A percentile compares a stretch with the other conserved stretches of the same genome.
phyloP scores from a whole-genome alignment of 345 rosid genomes.

The Rhizophora mangle region DNA sequence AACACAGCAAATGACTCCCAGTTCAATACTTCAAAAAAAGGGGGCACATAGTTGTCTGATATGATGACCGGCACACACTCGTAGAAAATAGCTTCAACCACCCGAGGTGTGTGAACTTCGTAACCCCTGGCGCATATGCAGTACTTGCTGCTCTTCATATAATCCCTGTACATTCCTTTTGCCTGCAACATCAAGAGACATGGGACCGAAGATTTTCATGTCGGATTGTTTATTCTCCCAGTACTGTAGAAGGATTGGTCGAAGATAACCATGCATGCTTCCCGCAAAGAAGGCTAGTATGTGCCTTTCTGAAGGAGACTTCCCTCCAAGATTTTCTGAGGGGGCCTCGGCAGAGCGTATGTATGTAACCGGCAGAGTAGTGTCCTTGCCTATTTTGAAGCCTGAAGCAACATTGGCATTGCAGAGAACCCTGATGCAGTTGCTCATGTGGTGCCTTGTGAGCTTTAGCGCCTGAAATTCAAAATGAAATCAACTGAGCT shows the following conservation, averaged over 20 bases:
- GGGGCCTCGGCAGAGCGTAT: slow-evolving; percentile 60
- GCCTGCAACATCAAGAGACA: slow-evolving; percentile 60
- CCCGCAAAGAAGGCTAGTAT: slow-evolving; percentile 90
- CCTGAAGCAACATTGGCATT: slow-evolving; percentile 71
- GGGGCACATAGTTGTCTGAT: slow-evolving; percentile 87
- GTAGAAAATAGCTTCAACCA: slow-evolving; percentile 67
- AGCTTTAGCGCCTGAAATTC: slow-evolving; percentile 56
- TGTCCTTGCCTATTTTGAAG: slow-evolving; percentile 68
- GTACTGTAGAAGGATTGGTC: slow-evolving; percentile 50
- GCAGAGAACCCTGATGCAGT: slow-evolving; percentile 68
- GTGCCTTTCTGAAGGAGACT: slow-evolving; percentile 50
- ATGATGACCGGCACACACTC: slow-evolving; percentile 90
- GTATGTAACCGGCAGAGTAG: slow-evolving; percentile 67
- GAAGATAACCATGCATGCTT: slow-evolving; percentile 77
- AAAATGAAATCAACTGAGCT: slow-evolving; percentile 18
- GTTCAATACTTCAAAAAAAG: slow-evolving; percentile 72
- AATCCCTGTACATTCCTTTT: slow-evolving; percentile 57
- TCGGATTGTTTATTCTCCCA: slow-evolving; percentile 76
- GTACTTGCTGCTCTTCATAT: slow-evolving; percentile 85
- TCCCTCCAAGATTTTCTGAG: slow-evolving; percentile 63
- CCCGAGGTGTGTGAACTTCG: slow-evolving; percentile 81
- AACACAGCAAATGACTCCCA: slow-evolving; percentile 81
- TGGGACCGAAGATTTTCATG: slow-evolving; percentile 76
- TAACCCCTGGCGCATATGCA: slow-evolving; percentile 91
- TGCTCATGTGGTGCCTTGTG: slow-evolving; percentile 48